Base-by-base conservation (phyloP, 768 basidiomycete genomes). In the Podaxis rugospora region DNA sequence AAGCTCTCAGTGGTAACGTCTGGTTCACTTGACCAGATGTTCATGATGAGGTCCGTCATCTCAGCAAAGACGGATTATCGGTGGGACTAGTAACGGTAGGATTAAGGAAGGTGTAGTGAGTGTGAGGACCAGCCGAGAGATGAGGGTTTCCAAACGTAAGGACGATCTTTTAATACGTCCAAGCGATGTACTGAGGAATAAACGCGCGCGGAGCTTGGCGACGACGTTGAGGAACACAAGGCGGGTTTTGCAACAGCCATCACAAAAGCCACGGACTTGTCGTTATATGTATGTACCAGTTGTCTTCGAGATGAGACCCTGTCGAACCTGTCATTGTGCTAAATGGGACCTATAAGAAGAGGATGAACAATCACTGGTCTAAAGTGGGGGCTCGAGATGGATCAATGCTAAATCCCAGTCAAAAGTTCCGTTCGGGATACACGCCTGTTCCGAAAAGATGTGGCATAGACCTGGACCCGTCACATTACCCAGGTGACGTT, bases 1-100 rank as follows among this genome's bases (percentile, higher is more conserved):
- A 37, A 59, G 4, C 50, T 16, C 10, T 59, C 57, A 23, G 51
- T 14, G 23, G 35, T 6, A n/a, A 25, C 10, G 50, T 28, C 57
- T 13, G 18, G 57, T 28, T 35, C 36, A 32, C n/a, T 59, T 42
- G 57, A 59, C 57, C 57, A 59, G 57, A 59, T 52, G 27, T 51
- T 51, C 25, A 59, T 21, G 37, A 27, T 27, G 39, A 11, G 25
- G 21, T 57, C 42, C 32, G 50, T 27, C 50, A 44, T 57, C 40
- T 59, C 39, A 4, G 32, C 14, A 25, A 7, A 36, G 16, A 9
- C 32, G 16, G 32, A 14, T 49, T 52, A 36, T 32, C 28, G 16
- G 51, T 52, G 51, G 28, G 28, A 1, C 16, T 52, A 10, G 46
- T 36, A 32, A 35, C 16, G 23, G 18, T 13, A 6, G 10, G 11